These are phyloP conservation scores for Hypsizygus marmoreus DNA, from an alignment of 768 basidiomycete species.

Conservation along the genomic window DNA sequence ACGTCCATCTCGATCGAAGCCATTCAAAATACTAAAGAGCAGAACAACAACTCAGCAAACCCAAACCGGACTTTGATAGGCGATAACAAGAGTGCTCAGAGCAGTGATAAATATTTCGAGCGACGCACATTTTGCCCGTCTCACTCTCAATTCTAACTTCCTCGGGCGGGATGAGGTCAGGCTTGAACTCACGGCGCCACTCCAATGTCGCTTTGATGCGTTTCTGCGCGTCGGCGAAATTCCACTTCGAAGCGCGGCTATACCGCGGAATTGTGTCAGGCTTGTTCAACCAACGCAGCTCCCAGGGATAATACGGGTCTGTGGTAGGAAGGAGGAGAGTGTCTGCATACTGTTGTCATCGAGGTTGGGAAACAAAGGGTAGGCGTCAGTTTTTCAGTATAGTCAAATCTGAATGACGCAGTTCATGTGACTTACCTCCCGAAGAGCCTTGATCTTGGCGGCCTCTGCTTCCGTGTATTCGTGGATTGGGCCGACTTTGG, in stretches of 20 bases:
- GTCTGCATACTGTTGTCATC: slow-evolving; percentile 58
- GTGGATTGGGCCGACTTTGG: slow-evolving; percentile 53
- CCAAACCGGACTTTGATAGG: neutral
- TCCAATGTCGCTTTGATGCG: slow-evolving; percentile 78
- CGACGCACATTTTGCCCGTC: slow-evolving; percentile 85
- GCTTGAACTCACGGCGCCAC: slow-evolving; percentile 85
- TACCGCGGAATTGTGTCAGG: slow-evolving; percentile 74
- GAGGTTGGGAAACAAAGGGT: no score
- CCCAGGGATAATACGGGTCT: slow-evolving; percentile 78
- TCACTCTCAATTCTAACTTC: slow-evolving; percentile 80
- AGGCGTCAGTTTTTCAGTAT: no score
- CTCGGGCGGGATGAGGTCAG: slow-evolving; percentile 80
- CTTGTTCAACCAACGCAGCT: slow-evolving; percentile 71
- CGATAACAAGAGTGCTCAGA: neutral
- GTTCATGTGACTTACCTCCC: slow-evolving; percentile 49
- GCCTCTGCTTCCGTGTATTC: slow-evolving; percentile 66
- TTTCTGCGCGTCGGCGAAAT: slow-evolving; percentile 71
- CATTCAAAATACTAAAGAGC: slow-evolving; percentile 65
- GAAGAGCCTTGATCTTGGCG: slow-evolving; percentile 57
- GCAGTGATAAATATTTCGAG: no score
- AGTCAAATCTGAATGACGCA: neutral
- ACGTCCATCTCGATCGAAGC: slow-evolving; percentile 85
- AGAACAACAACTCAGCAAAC: neutral
- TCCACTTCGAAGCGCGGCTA: slow-evolving; percentile 87
- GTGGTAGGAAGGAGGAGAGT: slow-evolving; percentile 62